These are phyloP conservation scores for Hansfordia pulvinata DNA, from an alignment of 2,329 filamentous ascomycete genomes.

Conservation along the genomic window DNA sequence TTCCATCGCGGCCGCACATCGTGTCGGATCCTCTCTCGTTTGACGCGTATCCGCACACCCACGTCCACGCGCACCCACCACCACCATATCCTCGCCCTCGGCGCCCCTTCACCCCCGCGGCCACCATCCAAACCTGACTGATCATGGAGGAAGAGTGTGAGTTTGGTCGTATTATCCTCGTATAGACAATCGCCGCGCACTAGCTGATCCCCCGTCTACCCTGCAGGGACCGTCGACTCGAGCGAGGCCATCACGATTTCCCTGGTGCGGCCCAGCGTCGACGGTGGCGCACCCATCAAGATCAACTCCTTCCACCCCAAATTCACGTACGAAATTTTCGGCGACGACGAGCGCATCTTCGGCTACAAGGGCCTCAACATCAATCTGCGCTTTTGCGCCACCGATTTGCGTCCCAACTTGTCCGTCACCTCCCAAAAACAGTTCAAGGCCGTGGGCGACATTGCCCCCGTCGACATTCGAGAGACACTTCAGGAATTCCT, in stretches of 20 bases:
- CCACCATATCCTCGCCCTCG: no score
- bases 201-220: background rate
- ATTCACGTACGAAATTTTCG: constrained; percentile 87
- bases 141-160: no score
- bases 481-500: constrained; percentile 51
- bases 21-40: no score
- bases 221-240: constrained; percentile 41
- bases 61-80: no score
- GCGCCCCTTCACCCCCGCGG: no score
- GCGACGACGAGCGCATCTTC: constrained; percentile 83
- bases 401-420: constrained; percentile 67
- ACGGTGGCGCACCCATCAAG: constrained; percentile 38
- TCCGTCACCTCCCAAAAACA: constrained; percentile 59
- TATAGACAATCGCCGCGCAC: no score
- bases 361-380: constrained; percentile 77
- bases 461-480: constrained; percentile 55
- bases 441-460: constrained; percentile 54
- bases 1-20: no score
- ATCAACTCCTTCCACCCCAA: constrained; percentile 64
- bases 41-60: no score
- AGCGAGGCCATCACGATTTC: constrained; percentile 51
- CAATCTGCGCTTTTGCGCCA: constrained; percentile 51
- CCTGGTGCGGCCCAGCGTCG: constrained; percentile 35
- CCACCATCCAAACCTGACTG: no score
- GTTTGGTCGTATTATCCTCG: no score